A percentile compares a stretch with the other conserved stretches of the same genome.
Conservation (phyloP, 1,139 yeast genomes). For the Barnettozyma hawaiiensis region DNA sequence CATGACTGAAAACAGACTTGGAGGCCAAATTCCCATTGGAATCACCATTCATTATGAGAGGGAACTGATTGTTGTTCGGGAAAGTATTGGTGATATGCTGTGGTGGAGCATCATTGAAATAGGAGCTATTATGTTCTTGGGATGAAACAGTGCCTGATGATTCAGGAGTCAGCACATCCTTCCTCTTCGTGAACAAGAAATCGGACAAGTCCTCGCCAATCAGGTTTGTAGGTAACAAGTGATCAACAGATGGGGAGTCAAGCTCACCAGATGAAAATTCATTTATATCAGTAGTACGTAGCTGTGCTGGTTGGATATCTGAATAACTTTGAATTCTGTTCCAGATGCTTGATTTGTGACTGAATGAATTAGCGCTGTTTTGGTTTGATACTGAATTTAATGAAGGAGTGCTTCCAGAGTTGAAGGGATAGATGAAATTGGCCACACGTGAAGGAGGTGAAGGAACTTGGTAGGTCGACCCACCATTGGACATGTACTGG, state of each 20-base stretch:
- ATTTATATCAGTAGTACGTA: slow-evolving; percentile 10
- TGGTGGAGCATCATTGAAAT: not conserved
- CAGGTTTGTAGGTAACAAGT: slow-evolving; percentile 21
- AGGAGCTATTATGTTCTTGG: not conserved
- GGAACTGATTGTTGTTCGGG: not conserved
- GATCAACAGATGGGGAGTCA: slow-evolving; percentile 22
- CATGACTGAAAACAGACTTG: slow-evolving; percentile 18
- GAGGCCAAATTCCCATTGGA: slow-evolving; percentile 14
- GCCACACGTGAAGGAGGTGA: slow-evolving; percentile 2
- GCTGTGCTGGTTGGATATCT: slow-evolving; percentile 4
- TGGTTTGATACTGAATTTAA: slow-evolving; percentile 2
- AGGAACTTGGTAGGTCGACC: slow-evolving; percentile 4
- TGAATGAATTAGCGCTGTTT: not conserved
- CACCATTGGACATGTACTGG: not conserved
- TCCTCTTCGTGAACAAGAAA: slow-evolving; percentile 7
- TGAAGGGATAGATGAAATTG: slow-evolving; percentile 6
- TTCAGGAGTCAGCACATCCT: not conserved
- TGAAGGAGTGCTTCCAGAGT: slow-evolving; percentile 8
- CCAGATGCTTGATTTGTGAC: slow-evolving; percentile 14
- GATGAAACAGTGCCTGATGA: slow-evolving; percentile 4
- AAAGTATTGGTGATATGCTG: not conserved
- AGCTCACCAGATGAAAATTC: slow-evolving; percentile 9
- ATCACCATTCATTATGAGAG: slow-evolving; percentile 5
- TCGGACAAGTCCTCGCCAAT: slow-evolving; percentile 24
- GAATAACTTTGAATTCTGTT: slow-evolving; percentile 4